phyloP scores from a whole-genome alignment of 179 eudicot genomes.

The Heliamphora pulchella region DNA sequence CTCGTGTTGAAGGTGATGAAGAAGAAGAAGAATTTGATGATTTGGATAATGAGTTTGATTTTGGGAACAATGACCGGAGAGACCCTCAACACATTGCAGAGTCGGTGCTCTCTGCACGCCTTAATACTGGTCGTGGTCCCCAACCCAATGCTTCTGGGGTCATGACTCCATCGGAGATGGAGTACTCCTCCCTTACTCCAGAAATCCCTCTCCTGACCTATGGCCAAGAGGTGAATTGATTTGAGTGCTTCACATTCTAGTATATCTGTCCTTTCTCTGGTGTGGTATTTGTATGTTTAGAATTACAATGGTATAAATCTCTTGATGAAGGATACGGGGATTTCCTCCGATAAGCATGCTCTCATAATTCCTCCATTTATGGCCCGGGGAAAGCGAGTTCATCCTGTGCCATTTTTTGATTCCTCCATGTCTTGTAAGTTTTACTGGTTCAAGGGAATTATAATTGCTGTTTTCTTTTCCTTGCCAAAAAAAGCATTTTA shows the following conservation, averaged over 20 bases:
- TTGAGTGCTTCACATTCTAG: neutral
- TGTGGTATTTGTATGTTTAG: neutral
- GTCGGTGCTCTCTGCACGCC: slow-evolving; percentile 43
- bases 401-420: slow-evolving; percentile 69
- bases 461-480: too few relatives aligned
- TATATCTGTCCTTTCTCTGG: slow-evolving; percentile 2
- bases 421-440: slow-evolving; percentile 67
- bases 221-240: slow-evolving; percentile 65
- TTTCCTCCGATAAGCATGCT: slow-evolving; percentile 88
- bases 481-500: too few relatives aligned
- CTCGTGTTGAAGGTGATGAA: slow-evolving; percentile 90
- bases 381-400: slow-evolving; percentile 73
- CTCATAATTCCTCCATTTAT: slow-evolving; percentile 78
- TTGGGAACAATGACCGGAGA: slow-evolving; percentile 27
- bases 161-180: slow-evolving; percentile 71
- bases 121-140: slow-evolving; percentile 50
- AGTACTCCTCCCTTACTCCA: slow-evolving; percentile 41
- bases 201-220: slow-evolving; percentile 90
- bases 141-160: slow-evolving; percentile 57
- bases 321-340: slow-evolving; percentile 59
- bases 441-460: neutral
- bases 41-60: slow-evolving; percentile 64
- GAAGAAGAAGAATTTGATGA: slow-evolving; percentile 92
- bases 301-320: neutral
- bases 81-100: slow-evolving; percentile 36